A percentile compares a stretch with the other conserved stretches of the same genome.
These are phyloP conservation scores for Colletotrichum phormii DNA, from an alignment of 2,329 filamentous ascomycete genomes.

Conservation along the genomic window DNA sequence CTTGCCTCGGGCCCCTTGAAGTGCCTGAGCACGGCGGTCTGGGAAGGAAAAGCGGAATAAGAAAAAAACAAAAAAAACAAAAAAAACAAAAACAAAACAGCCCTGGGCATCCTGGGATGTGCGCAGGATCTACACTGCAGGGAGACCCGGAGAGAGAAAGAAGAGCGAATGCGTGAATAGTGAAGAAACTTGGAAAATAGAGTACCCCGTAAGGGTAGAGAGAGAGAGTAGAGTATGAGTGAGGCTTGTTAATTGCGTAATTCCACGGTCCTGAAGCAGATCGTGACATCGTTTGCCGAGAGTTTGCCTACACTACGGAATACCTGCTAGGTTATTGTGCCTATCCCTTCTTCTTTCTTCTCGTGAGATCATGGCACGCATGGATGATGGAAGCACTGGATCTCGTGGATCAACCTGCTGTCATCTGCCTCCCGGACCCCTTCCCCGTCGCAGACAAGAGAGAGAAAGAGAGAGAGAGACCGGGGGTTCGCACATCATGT, in stretches of 20 bases:
- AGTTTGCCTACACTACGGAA: background rate
- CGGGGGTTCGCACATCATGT: background rate
- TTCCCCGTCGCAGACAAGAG: background rate
- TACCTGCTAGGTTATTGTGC: background rate
- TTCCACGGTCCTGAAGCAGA: background rate
- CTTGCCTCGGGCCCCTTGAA: too few relatives aligned
- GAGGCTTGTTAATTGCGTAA: too few relatives aligned
- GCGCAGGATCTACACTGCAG: conserved; percentile 1
- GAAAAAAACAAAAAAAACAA: too few relatives aligned
- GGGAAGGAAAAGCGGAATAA: background rate
- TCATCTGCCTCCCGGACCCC: background rate
- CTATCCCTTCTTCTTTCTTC: background rate
- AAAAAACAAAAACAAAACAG: too few relatives aligned
- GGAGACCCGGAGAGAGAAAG: background rate
- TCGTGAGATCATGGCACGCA: too few relatives aligned
- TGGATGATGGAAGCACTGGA: background rate
- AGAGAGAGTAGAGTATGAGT: too few relatives aligned
- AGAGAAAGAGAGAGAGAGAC: background rate
- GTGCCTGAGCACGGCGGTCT: background rate
- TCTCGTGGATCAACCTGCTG: background rate
- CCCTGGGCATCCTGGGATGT: background rate
- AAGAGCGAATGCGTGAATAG: background rate
- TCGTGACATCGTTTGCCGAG: background rate
- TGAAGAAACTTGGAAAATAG: too few relatives aligned
- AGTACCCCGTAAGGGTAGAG: too few relatives aligned